Conservation (phyloP, 2,329 filamentous ascomycete species). For the Trichoderma atrobrunneum region DNA sequence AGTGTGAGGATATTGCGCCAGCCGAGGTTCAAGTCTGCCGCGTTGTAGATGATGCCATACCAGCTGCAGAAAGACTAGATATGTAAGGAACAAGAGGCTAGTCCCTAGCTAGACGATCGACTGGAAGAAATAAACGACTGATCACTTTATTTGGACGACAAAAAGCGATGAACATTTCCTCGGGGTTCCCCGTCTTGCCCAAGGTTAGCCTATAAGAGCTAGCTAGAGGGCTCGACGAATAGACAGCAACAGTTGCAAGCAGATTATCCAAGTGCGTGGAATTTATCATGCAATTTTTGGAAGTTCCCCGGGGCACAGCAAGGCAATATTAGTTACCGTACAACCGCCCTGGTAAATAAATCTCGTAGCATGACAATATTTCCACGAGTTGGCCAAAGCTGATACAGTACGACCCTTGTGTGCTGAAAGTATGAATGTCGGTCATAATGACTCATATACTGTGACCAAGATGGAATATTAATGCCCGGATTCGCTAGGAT, state of each 20-base stretch:
- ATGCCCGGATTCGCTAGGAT: background rate
- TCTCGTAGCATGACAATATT: background rate
- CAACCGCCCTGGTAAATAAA: background rate
- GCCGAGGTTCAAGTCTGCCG: background rate
- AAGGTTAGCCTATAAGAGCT: background rate
- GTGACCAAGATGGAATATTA: background rate
- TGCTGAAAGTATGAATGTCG: background rate
- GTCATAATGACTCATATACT: background rate
- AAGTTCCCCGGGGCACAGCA: background rate
- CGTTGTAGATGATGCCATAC: background rate
- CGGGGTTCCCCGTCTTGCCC: background rate
- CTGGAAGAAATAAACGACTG: background rate
- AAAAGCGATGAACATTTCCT: background rate
- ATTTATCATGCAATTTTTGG: background rate
- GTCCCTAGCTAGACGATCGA: background rate
- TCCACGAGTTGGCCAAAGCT: background rate
- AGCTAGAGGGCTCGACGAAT: background rate
- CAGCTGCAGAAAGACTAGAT: background rate
- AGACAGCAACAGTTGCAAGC: background rate
- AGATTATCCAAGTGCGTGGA: accelerated
- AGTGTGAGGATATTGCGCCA: background rate
- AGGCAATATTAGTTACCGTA: background rate
- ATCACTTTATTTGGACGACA: background rate
- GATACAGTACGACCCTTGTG: background rate
- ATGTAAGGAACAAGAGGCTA: background rate